These are phyloP conservation scores for Allomyces arbusculus DNA, from an alignment of 192 early-diverging fungal genomes.

Conservation along the genomic window DNA sequence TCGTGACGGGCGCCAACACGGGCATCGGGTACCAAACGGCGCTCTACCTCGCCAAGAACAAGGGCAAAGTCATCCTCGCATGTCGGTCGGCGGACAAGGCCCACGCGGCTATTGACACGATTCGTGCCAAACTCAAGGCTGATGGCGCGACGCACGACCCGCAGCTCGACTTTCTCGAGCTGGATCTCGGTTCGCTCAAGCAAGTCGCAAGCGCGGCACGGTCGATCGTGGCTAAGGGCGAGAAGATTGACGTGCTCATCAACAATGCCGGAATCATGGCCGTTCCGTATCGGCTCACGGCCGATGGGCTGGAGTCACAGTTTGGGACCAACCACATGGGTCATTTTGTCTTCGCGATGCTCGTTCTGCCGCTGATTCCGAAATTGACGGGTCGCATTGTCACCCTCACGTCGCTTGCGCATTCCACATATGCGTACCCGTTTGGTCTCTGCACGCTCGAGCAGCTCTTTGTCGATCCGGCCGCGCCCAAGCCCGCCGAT, in stretches of 20 bases:
- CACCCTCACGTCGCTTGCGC: slow-evolving; percentile 8
- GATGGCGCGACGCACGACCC: slow-evolving; percentile 10
- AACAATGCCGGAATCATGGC: slow-evolving; percentile 41
- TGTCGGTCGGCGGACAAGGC: slow-evolving; percentile 14
- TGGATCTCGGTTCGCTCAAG: slow-evolving; percentile 27
- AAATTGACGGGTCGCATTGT: slow-evolving; percentile 4
- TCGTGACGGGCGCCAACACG: slow-evolving; percentile 25
- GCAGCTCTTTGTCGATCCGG: too few species aligned
- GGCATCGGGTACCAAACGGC: slow-evolving; percentile 37
- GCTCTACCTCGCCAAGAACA: slow-evolving; percentile 29
- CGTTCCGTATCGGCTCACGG: slow-evolving; percentile 29
- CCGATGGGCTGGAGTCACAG: slow-evolving; percentile 38
- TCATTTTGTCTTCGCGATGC: slow-evolving; percentile 26
- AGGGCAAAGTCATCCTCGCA: slow-evolving; percentile 23
- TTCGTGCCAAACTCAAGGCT: slow-evolving; percentile 8
- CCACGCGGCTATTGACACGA: slow-evolving; percentile 5
- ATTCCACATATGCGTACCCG: neutral
- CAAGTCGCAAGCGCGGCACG: slow-evolving; percentile 19
- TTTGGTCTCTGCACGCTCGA: too few species aligned
- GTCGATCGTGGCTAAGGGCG: slow-evolving; percentile 9
- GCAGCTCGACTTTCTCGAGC: slow-evolving; percentile 15
- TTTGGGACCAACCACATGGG: slow-evolving; percentile 43
- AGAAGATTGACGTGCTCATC: slow-evolving; percentile 13
- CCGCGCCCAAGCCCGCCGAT: too few species aligned
- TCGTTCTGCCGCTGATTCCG: slow-evolving; percentile 7